Percentiles rank a stretch among this genome's conserved stretches.
Conservation (phyloP, 2,329 filamentous ascomycete genomes). For the Fusarium setosum region DNA sequence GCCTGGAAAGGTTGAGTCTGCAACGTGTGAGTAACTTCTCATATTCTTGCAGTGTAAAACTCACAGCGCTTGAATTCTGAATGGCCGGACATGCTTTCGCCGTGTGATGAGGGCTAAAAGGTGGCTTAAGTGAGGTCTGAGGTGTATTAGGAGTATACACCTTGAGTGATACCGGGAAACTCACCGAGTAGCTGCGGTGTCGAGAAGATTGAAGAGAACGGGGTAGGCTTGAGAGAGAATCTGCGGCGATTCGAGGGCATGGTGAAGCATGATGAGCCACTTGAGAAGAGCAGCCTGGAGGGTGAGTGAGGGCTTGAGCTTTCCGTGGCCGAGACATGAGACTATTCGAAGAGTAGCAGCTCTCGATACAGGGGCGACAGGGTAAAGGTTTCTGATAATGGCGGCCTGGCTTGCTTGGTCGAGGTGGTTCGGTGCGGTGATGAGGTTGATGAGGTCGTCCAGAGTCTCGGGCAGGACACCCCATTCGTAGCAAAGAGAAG, state of each 20-base stretch:
- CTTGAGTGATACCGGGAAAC: neutral
- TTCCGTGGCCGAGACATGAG: constrained; percentile 80
- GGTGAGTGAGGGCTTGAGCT: constrained; percentile 76
- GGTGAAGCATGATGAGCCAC: constrained; percentile 84
- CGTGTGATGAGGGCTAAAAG: constrained; percentile 82
- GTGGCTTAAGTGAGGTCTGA: constrained; percentile 74
- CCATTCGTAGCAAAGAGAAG: constrained; percentile 72
- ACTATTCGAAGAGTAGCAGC: constrained; percentile 74
- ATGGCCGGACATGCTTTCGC: constrained; percentile 85
- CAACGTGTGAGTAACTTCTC: neutral
- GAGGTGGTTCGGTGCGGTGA: constrained; percentile 74
- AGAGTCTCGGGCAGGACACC: constrained; percentile 74
- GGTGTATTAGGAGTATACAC: constrained; percentile 30
- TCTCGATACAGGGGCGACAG: constrained; percentile 70
- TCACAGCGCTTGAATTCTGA: constrained; percentile 81
- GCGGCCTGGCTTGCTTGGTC: constrained; percentile 80
- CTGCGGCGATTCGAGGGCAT: constrained; percentile 72
- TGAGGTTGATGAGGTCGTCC: constrained; percentile 71
- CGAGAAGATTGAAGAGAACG: constrained; percentile 83
- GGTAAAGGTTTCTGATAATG: constrained; percentile 81
- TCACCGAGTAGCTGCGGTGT: constrained; percentile 81
- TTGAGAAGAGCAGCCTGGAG: constrained; percentile 78
- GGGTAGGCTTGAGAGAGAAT: constrained; percentile 77
- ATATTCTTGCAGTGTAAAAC: constrained; percentile 37
- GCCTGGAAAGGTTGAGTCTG: constrained; percentile 68